phyloP scores from a whole-genome alignment of 1,284 basidiomycete species.

The Ceratobasidium sp. region DNA sequence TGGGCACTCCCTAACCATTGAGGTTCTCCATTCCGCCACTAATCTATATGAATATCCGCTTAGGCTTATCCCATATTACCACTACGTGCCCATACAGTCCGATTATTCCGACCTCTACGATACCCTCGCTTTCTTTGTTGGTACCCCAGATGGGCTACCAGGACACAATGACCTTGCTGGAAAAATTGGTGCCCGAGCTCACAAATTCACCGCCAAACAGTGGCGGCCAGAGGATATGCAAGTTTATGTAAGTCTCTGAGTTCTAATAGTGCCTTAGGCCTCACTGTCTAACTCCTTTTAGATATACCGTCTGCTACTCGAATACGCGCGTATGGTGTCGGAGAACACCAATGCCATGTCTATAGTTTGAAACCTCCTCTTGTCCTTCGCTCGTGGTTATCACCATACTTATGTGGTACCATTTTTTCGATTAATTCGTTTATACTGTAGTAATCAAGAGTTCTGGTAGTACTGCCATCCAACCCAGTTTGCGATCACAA shows the following conservation, averaged over 20 bases:
- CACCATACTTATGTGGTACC: too few species aligned
- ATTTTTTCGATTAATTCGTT: neutral
- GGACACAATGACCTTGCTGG: constrained; percentile 54
- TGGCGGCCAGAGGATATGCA: constrained; percentile 59
- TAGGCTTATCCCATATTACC: constrained; percentile 47
- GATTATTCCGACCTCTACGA: constrained; percentile 58
- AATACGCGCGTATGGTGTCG: constrained; percentile 45
- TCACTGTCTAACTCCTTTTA: neutral
- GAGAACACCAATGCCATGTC: constrained; percentile 43
- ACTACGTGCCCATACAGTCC: constrained; percentile 48
- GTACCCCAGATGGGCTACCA: constrained; percentile 50
- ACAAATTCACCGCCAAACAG: constrained; percentile 52
- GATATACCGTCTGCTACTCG: constrained; percentile 46
- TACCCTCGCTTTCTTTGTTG: constrained; percentile 56
- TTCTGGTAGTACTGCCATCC: constrained; percentile 94
- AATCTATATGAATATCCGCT: neutral
- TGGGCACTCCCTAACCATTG: constrained; percentile 51
- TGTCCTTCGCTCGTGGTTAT: too few species aligned
- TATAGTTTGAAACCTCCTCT: neutral
- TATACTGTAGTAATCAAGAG: constrained; percentile 56
- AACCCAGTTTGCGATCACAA: constrained; percentile 95
- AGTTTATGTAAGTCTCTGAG: constrained; percentile 50
- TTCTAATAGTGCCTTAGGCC: neutral
- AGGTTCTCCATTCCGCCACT: too few species aligned
- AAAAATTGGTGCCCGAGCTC: constrained; percentile 52